Evolutionary conservation across 2,329 filamentous ascomycete species (phyloP).

Genomic region (Penicillium sp.): DNA sequence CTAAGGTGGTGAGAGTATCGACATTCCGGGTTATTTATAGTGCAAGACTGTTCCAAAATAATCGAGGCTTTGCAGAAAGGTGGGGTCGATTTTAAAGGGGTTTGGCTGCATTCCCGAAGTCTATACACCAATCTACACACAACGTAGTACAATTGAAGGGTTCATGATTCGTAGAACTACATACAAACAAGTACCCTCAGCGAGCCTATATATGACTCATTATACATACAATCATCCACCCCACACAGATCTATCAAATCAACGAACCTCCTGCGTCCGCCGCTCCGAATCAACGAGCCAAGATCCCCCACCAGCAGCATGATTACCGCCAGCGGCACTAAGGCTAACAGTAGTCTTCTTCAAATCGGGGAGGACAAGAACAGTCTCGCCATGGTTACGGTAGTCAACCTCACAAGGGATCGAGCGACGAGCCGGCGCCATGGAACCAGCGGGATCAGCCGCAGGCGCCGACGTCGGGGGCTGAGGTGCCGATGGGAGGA

Average conservation of each 20-base stretch:
- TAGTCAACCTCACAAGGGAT: constrained; percentile 76
- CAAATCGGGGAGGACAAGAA: constrained; percentile 72
- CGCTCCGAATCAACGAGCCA: constrained; percentile 65
- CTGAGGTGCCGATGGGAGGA: constrained; percentile 46
- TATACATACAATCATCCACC: neutral
- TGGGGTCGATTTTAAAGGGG: neutral
- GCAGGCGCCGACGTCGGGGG: constrained; percentile 21
- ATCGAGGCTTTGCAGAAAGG: neutral
- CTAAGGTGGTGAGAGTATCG: neutral
- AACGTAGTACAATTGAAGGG: neutral
- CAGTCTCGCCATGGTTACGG: constrained; percentile 71
- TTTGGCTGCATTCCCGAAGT: neutral
- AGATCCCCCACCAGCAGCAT: constrained; percentile 54
- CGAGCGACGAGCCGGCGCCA: constrained; percentile 28
- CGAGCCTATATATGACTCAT: neutral
- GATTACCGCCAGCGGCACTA: constrained; percentile 61
- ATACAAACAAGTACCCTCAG: neutral
- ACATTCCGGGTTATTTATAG: too few relatives aligned
- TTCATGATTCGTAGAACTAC: constrained; percentile 24
- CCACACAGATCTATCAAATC: neutral
- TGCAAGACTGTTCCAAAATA: too few relatives aligned
- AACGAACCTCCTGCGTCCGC: constrained; percentile 23
- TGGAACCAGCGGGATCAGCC: constrained; percentile 15
- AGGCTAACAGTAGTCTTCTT: constrained; percentile 70
- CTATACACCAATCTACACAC: neutral